phyloP scores from a whole-genome alignment of 768 basidiomycete species.

The Lentinula guzmanii region DNA sequence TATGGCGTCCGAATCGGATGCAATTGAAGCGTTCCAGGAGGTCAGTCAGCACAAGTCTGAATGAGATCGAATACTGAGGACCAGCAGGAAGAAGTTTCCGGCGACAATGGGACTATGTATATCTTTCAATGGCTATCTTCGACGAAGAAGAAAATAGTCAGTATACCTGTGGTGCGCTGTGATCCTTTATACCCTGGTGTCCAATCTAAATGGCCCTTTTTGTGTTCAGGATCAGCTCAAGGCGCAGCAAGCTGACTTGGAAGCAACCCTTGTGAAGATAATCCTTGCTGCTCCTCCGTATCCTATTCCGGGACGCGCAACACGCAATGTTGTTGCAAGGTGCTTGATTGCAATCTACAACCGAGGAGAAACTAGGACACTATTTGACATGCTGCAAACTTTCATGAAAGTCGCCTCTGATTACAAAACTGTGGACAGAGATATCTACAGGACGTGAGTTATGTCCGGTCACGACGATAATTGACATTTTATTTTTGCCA shows the following conservation, averaged over 20 bases:
- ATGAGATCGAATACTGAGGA: constrained; percentile 5
- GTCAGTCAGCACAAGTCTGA: constrained; percentile 2
- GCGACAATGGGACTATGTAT: constrained; percentile 77
- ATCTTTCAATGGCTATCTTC: constrained; percentile 79
- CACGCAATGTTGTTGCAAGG: constrained; percentile 73
- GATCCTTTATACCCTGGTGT: background rate
- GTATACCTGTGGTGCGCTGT: constrained; percentile 45
- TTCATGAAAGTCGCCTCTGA: constrained; percentile 75
- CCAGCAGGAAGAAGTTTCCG: constrained; percentile 55
- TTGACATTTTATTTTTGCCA: constrained; percentile 4
- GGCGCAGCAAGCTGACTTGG: constrained; percentile 52
- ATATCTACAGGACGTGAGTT: constrained; percentile 60
- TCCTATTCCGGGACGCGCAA: constrained; percentile 83
- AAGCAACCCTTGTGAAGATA: constrained; percentile 61
- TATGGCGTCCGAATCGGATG: constrained; percentile 13
- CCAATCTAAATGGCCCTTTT: constrained; percentile 5
- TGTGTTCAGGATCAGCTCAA: constrained; percentile 58
- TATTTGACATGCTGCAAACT: constrained; percentile 82
- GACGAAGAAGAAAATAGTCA: constrained; percentile 51
- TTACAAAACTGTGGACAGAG: constrained; percentile 58
- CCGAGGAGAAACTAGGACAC: constrained; percentile 73
- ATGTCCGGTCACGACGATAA: background rate
- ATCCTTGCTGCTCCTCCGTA: constrained; percentile 57
- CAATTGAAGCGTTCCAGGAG: constrained; percentile 18
- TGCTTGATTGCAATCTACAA: constrained; percentile 72